Conservation (phyloP, 176 grass and related monocot species). For the Cenchrus purpureus region DNA sequence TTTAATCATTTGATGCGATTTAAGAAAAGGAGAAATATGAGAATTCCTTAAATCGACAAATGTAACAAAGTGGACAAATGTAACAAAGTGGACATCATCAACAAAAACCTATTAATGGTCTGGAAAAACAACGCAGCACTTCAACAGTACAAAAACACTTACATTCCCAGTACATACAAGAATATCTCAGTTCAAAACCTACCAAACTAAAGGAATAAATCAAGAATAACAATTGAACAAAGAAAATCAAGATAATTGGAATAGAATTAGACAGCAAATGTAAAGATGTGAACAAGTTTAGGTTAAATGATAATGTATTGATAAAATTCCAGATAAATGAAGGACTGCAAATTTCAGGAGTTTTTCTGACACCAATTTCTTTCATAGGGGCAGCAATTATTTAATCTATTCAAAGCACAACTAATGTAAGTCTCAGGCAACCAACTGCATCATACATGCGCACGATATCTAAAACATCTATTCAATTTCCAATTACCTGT, state of each 20-base stretch:
- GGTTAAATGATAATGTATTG: neutral
- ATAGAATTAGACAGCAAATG: neutral
- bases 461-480: constrained; percentile 20
- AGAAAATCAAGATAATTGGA: neutral
- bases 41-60: neutral
- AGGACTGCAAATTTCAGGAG: neutral
- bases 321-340: constrained; percentile 5
- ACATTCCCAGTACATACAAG: neutral
- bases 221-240: constrained; percentile 26
- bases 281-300: neutral
- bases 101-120: neutral
- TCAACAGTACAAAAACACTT: neutral
- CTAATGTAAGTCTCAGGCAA: neutral
- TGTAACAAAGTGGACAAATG: neutral
- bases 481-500: constrained; percentile 14
- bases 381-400: neutral
- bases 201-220: neutral
- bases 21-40: constrained; percentile 14
- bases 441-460: neutral
- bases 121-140: neutral
- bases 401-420: constrained; percentile 25
- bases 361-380: neutral
- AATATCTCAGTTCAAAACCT: neutral
- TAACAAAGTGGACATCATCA: neutral
- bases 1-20: neutral